A percentile compares a stretch with the other conserved stretches of the same genome.
These are phyloP conservation scores for Cadophora luteo-olivacea DNA, from an alignment of 2,329 filamentous ascomycete species.

Conservation along the genomic window DNA sequence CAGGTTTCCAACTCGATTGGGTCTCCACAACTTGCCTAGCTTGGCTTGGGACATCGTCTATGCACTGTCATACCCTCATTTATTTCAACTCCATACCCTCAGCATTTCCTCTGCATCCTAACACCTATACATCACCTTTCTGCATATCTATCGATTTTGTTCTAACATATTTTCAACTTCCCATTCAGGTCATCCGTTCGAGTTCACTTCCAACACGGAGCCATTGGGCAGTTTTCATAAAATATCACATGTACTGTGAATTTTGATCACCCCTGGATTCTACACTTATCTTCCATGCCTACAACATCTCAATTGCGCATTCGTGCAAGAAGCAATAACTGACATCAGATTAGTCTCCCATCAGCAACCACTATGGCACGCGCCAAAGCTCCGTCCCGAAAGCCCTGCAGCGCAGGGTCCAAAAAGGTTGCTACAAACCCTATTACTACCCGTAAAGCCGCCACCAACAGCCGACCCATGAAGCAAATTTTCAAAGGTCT, in stretches of 20 bases:
- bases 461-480: conserved; percentile 14
- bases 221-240: neutral
- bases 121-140: neutral
- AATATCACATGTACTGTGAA: too few relatives aligned
- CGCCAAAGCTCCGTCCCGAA: conserved; percentile 11
- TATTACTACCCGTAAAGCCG: conserved; percentile 45
- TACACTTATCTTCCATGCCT: neutral
- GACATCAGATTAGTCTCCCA: neutral
- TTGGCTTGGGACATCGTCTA: neutral
- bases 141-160: neutral
- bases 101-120: neutral
- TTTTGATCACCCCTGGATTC: too few relatives aligned
- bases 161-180: neutral
- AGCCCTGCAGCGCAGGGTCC: neutral
- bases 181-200: neutral
- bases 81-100: neutral
- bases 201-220: neutral
- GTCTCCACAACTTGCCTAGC: neutral
- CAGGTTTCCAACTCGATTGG: neutral
- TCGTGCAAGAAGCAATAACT: neutral
- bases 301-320: neutral
- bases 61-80: neutral
- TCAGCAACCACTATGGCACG: neutral
- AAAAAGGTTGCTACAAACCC: conserved; percentile 19
- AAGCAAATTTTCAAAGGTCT: conserved; percentile 57